Evolutionary conservation across 495 filamentous ascomycete species (phyloP), one percentile per base, ranked within the genome.

Genomic region (Chaetomium fimeti): DNA sequence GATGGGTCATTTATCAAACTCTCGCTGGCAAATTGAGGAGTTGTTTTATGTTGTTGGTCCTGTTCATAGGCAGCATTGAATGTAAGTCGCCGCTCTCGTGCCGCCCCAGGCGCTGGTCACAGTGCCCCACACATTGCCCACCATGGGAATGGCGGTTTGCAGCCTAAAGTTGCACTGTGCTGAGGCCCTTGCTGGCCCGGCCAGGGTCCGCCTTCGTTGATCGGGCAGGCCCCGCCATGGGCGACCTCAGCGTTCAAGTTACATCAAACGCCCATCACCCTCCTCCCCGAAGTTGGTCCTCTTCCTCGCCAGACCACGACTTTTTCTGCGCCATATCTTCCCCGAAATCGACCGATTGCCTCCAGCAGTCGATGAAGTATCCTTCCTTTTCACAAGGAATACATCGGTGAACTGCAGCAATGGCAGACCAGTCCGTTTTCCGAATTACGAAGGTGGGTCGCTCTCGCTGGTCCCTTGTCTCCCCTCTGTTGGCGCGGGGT

Each of bases 351-450:
- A 27, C 1, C 48, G 48, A 12, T 27, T 52, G 22, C 20, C 22
- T 27, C 15, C 24, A 16, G 20, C 48, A 4, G 29, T 16, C 24
- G 25, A 64, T 59, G 45, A 57, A 24, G 20, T 24, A 18, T 16
- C 25, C 5, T 3, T 22, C 36, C 22, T 25, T 29, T 27, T 57
- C 49, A 51, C 32, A 42, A 12, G 25, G 3, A 20, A 49, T 20
- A 40, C 49, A 55, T 62, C 59, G 62, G 47, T 45, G 59, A 67
- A 54, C 61, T 51, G 56, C 65, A 74, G 66, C 56, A 65, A 93
- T 92, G 89, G 85, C 90, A 64, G 89, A 93, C 74, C 91, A 95
- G 74, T 89, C 87, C 38, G 88, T 93, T 70, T 87, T 95, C 55
- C 89, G 91, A 61, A 91, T 93, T 76, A 90, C 89, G 56, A 88